Conservation (phyloP, 345 rosid genomes). For the Corchorus capsularis region DNA sequence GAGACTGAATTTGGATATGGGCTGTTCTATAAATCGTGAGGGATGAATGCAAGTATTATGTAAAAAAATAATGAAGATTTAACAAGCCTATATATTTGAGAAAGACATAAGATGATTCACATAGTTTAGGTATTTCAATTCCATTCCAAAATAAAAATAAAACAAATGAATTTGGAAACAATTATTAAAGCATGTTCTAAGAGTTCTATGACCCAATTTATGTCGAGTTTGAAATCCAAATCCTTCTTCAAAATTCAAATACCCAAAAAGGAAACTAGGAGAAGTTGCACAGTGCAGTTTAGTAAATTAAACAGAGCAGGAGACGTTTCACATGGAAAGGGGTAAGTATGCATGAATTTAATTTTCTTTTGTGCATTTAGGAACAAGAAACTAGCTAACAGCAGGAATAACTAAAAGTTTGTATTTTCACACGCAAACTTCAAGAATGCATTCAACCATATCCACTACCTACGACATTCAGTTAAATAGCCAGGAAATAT, state of each 20-base stretch:
- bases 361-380: not conserved
- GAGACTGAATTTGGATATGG: not conserved
- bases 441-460: conserved; percentile 8
- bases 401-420: not conserved
- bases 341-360: not conserved
- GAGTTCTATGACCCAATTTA: not conserved
- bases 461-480: not conserved
- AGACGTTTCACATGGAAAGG: not conserved
- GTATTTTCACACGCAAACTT: not conserved
- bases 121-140: not conserved
- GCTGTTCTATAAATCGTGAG: not conserved
- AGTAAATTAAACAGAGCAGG: not conserved
- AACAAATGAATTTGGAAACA: conserved; percentile 3
- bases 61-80: not conserved
- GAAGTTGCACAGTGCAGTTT: not conserved
- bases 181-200: not conserved
- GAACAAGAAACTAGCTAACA: not conserved
- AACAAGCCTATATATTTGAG: not conserved
- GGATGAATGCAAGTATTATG: not conserved
- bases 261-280: not conserved
- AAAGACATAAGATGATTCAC: too few relatives aligned
- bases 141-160: not conserved
- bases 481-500: not conserved
- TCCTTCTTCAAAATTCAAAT: conserved; percentile 2
- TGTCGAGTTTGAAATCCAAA: not conserved